Evolutionary conservation across 257 asterid genomes (phyloP), one percentile per base, ranked within the genome.

Genomic region (Anisodus acutangulus): DNA sequence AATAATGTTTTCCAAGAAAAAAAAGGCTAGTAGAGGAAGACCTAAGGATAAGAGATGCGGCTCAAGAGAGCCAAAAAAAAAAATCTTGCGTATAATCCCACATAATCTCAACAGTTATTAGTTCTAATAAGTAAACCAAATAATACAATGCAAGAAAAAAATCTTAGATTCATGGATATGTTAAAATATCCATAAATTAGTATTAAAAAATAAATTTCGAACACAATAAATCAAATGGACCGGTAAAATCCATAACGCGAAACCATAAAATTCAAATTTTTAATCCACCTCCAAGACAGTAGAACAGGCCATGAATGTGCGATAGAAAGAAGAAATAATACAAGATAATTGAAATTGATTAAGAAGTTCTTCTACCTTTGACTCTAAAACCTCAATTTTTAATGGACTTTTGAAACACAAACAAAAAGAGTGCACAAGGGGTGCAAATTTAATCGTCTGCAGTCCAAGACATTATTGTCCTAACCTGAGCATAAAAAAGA

Each of bases 251-350:
- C 3, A 0, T 2, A 58, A 16, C 8, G 4, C 31, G 9, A 17
- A n/a, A 17, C 2, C 31, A 59, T 59, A 17, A 17, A 59, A n/a
- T 59, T 7, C 31, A 59, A 59, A 59, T 59, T n/a, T 3, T 59
- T 11, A 17, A 59, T 7, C 4, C 2, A 31, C 4, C 0, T 7
- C 0, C 0, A 2, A 54, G 8, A 4, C 0, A 0, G 19, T 15
- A 55, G 19, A 19, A 55, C 8, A 55, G 8, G 19, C 62, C 4
- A 55, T 4, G 62, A 15, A 55, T 55, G 13, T 13, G 8, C 6
- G 2, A 54, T 17, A 0, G 45, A 11, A 54, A 11, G 17, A 54
- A 54, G 59, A 54, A 54, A 54, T 1, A 13, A 54, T 13, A 54
- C 59, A 12, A 54, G n/a, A 11, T 54, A 54, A 54, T 54, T 54